A percentile compares a stretch with the other conserved stretches of the same genome.
Conservation (phyloP, 2,329 filamentous ascomycete species). For the Botrytis cinerea region DNA sequence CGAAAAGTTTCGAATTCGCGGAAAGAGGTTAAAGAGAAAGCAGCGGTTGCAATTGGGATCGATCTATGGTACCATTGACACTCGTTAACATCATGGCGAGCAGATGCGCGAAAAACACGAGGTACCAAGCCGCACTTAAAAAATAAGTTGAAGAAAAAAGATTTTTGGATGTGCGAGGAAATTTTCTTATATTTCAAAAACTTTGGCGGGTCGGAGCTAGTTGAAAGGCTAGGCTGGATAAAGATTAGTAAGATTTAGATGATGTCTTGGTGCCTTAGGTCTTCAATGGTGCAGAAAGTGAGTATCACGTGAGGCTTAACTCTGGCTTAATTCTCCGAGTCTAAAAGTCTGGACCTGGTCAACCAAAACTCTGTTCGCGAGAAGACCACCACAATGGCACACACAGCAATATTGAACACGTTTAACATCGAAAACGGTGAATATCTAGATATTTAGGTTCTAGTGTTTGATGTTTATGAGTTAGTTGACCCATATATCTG, state of each 20-base stretch:
- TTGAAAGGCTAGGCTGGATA: neutral
- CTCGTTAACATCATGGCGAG: constrained; percentile 40
- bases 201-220: constrained; percentile 3
- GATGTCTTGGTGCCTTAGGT: neutral
- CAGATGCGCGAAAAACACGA: constrained; percentile 21
- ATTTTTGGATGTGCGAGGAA: neutral
- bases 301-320: no score
- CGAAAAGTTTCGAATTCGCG: constrained; percentile 38
- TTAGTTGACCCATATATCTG: neutral
- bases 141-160: constrained; percentile 19
- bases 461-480: neutral
- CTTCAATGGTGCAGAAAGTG: no score
- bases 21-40: constrained; percentile 49
- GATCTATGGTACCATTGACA: constrained; percentile 44
- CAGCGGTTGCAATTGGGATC: constrained; percentile 70
- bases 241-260: neutral
- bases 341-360: neutral
- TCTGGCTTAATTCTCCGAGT: neutral
- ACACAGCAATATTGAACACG: neutral
- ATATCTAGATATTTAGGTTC: neutral
- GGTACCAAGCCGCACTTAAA: constrained; percentile 41
- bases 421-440: neutral
- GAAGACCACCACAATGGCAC: neutral
- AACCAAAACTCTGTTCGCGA: neutral
- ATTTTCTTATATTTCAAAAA: constrained; percentile 1